Conservation (phyloP, 495 filamentous ascomycete genomes). For the Penicillium diatomitis region DNA sequence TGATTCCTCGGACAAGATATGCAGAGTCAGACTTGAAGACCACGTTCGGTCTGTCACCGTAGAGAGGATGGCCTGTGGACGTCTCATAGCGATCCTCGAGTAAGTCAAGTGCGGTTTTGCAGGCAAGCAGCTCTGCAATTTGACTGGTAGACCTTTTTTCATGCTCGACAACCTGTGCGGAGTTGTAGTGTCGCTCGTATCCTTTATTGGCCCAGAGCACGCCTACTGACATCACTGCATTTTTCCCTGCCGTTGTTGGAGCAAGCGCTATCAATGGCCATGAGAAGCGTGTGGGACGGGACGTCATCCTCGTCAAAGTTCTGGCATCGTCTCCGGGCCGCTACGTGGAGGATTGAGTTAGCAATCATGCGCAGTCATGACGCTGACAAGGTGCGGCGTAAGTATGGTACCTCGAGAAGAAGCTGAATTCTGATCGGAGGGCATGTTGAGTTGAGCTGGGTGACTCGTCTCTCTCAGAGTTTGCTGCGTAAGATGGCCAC, state of each 20-base stretch:
- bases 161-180: conserved; percentile 17
- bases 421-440: too few species aligned
- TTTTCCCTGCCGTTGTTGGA: background rate
- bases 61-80: too few species aligned
- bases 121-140: background rate
- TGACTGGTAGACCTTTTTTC: conserved; percentile 26
- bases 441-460: too few species aligned
- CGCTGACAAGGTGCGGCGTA: too few species aligned
- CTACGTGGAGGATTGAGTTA: background rate
- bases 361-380: too few species aligned
- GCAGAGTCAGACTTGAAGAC: conserved; percentile 24
- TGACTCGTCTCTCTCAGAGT: too few species aligned
- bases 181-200: conserved; percentile 20
- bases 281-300: background rate
- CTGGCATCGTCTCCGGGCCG: background rate
- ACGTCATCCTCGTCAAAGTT: background rate
- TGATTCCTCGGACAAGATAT: conserved; percentile 32
- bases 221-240: background rate
- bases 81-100: background rate
- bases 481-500: too few species aligned
- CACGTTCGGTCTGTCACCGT: background rate
- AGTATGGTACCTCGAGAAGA: too few species aligned
- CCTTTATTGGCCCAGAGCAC: background rate
- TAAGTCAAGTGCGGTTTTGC: background rate
- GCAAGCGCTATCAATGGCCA: conserved; percentile 1